phyloP scores from a whole-genome alignment of 1,284 basidiomycete species.

The Meira miltonrushii region DNA sequence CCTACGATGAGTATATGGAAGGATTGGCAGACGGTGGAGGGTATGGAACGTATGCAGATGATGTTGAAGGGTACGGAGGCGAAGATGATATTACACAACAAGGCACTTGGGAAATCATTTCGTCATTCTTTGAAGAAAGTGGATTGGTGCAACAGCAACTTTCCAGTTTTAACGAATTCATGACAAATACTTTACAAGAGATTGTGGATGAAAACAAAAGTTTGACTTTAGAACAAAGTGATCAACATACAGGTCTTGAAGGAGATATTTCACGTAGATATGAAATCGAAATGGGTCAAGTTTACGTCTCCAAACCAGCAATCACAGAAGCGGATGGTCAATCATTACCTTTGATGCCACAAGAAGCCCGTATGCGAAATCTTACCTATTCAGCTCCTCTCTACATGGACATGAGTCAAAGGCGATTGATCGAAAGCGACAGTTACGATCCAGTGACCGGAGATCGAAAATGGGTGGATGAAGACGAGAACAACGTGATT shows the following conservation, averaged over 20 bases:
- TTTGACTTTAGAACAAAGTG: slow-evolving; percentile 89
- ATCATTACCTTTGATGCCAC: slow-evolving; percentile 89
- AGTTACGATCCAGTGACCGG: slow-evolving; percentile 65
- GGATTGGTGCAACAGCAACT: slow-evolving; percentile 96
- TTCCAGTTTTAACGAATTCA: slow-evolving; percentile 98
- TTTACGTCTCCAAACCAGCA: slow-evolving; percentile 89
- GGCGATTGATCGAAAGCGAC: slow-evolving; percentile 71
- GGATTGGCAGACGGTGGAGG: slow-evolving; percentile 20
- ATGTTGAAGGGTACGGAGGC: slow-evolving; percentile 23
- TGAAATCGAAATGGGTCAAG: slow-evolving; percentile 95
- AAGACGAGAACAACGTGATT: slow-evolving; percentile 61
- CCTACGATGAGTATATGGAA: slow-evolving; percentile 41
- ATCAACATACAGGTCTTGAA: slow-evolving; percentile 72
- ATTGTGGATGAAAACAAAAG: slow-evolving; percentile 92
- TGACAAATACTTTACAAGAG: slow-evolving; percentile 99
- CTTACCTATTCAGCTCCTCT: slow-evolving; percentile 92
- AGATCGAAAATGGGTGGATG: slow-evolving; percentile 72
- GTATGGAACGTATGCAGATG: slow-evolving; percentile 16
- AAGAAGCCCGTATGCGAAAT: slow-evolving; percentile 90
- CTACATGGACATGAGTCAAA: slow-evolving; percentile 92
- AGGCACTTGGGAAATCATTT: slow-evolving; percentile 60
- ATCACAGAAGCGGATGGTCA: slow-evolving; percentile 94
- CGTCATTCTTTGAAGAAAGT: slow-evolving; percentile 93
- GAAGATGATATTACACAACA: slow-evolving; percentile 34
- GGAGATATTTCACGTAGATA: slow-evolving; percentile 69